Evolutionary conservation across 2,329 filamentous ascomycete species (phyloP).

Genomic region (Teratosphaeria epicoccoides): DNA sequence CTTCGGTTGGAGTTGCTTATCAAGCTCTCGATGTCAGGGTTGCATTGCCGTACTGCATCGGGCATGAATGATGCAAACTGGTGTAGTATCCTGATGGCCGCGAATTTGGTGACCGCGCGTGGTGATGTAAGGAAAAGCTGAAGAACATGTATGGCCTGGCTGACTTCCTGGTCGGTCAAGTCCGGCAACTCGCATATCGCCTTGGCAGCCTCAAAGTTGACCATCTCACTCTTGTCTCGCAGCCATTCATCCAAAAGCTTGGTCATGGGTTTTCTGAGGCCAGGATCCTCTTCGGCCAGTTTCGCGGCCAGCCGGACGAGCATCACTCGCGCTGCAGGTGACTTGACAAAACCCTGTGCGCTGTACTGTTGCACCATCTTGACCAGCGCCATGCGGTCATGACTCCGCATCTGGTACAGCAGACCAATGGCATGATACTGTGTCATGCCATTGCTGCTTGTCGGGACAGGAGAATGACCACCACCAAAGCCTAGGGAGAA

Average conservation of each 20-base stretch:
- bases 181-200: slow-evolving; percentile 93
- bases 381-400: slow-evolving; percentile 94
- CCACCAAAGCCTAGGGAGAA: slow-evolving; percentile 87
- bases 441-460: slow-evolving; percentile 83
- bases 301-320: slow-evolving; percentile 86
- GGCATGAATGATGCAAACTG: slow-evolving; percentile 96
- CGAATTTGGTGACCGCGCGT: slow-evolving; percentile 92
- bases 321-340: slow-evolving; percentile 83
- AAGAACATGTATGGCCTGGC: slow-evolving; percentile 85
- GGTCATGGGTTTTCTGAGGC: slow-evolving; percentile 91
- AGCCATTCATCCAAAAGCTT: slow-evolving; percentile 92
- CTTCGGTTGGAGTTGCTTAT: slow-evolving; percentile 96
- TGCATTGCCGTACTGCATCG: slow-evolving; percentile 81
- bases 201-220: slow-evolving; percentile 98
- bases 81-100: slow-evolving; percentile 90
- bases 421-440: slow-evolving; percentile 98
- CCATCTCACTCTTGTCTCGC: slow-evolving; percentile 97
- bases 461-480: slow-evolving; percentile 50
- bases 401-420: slow-evolving; percentile 92
- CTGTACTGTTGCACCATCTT: slow-evolving; percentile 99
- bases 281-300: slow-evolving; percentile 83
- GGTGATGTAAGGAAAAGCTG: slow-evolving; percentile 96
- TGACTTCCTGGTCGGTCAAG: slow-evolving; percentile 81
- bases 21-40: slow-evolving; percentile 91
- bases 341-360: slow-evolving; percentile 83